These are phyloP conservation scores for Mycogone perniciosa DNA, from an alignment of 2,329 filamentous ascomycete species.

Conservation along the genomic window DNA sequence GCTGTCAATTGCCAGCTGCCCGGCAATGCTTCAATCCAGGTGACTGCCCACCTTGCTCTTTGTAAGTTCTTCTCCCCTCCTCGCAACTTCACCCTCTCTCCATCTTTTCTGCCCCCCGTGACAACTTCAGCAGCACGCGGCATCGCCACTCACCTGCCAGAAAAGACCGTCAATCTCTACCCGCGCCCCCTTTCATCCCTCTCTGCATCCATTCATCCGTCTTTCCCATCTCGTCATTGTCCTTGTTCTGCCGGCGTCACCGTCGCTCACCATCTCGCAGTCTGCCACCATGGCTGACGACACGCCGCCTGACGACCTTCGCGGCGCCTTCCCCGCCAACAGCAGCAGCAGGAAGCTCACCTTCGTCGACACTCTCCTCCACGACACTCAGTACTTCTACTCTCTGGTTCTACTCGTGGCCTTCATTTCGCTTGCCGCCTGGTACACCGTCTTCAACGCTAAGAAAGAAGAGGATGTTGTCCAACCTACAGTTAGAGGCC, in stretches of 20 bases:
- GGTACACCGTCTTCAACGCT: conserved; percentile 47
- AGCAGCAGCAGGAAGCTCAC: conserved; percentile 18
- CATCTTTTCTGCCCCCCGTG: conserved; percentile 5
- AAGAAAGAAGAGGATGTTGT: conserved; percentile 43
- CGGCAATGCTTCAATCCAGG: conserved; percentile 34
- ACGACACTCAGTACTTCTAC: conserved; percentile 45
- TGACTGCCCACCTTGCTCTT: conserved; percentile 23
- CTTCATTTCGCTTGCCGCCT: conserved; percentile 45
- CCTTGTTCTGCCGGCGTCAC: conserved; percentile 6
- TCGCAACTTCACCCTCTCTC: conserved; percentile 13
- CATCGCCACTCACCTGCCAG: conserved; percentile 5
- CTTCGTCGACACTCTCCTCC: conserved; percentile 38
- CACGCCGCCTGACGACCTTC: conserved; percentile 22
- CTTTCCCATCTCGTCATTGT: conserved; percentile 1
- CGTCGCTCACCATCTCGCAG: conserved; percentile 17
- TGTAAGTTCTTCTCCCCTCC: conserved; percentile 19
- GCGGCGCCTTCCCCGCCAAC: conserved; percentile 14
- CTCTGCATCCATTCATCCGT: background rate
- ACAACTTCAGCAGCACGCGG: conserved; percentile 1
- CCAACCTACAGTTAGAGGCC: conserved; percentile 56
- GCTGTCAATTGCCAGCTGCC: conserved; percentile 30
- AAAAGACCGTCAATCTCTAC: background rate
- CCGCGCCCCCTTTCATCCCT: background rate
- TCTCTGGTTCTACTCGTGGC: conserved; percentile 45
- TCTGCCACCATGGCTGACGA: conserved; percentile 32